A percentile compares a stretch with the other conserved stretches of the same genome.
phyloP scores from a whole-genome alignment of 2,329 filamentous ascomycete species.

The Aspergillus unguis region DNA sequence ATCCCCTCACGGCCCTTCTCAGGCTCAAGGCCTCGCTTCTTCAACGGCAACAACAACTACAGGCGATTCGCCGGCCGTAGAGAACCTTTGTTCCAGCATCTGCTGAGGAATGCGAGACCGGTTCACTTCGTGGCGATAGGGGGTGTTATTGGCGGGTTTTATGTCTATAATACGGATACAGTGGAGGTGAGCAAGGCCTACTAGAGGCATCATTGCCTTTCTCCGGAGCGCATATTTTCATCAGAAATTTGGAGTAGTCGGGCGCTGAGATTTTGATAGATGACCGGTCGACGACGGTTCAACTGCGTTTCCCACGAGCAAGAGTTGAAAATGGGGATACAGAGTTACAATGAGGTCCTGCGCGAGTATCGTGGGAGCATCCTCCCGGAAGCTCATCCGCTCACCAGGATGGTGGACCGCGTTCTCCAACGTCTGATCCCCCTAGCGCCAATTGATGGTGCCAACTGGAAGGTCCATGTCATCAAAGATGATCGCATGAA shows the following conservation, averaged over 20 bases:
- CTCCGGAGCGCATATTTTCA: neutral
- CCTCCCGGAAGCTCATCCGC: conserved; percentile 49
- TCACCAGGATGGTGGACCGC: conserved; percentile 48
- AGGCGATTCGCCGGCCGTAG: conserved; percentile 16
- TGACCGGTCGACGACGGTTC: conserved; percentile 58
- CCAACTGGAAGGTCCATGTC: conserved; percentile 57
- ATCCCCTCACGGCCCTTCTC: conserved; percentile 14
- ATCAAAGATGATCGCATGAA: conserved; percentile 48
- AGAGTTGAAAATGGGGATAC: conserved; percentile 45
- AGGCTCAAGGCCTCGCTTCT: conserved; percentile 6
- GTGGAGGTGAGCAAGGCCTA: conserved; percentile 44
- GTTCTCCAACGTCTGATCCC: conserved; percentile 56
- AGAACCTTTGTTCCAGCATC: conserved; percentile 14
- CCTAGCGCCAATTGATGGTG: conserved; percentile 44
- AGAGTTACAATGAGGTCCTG: conserved; percentile 49
- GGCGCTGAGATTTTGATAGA: conserved; percentile 21
- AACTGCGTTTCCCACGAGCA: conserved; percentile 50
- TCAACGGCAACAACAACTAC: conserved; percentile 18
- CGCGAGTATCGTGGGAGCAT: conserved; percentile 46
- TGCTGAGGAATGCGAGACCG: conserved; percentile 24
- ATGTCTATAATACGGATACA: conserved; percentile 55
- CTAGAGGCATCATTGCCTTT: neutral
- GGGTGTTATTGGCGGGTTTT: conserved; percentile 45
- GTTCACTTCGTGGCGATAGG: conserved; percentile 38
- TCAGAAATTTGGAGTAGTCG: too few species aligned